Evolutionary conservation across 2,329 filamentous ascomycete species (phyloP).

Genomic region (Salinomyces thailandicus): DNA sequence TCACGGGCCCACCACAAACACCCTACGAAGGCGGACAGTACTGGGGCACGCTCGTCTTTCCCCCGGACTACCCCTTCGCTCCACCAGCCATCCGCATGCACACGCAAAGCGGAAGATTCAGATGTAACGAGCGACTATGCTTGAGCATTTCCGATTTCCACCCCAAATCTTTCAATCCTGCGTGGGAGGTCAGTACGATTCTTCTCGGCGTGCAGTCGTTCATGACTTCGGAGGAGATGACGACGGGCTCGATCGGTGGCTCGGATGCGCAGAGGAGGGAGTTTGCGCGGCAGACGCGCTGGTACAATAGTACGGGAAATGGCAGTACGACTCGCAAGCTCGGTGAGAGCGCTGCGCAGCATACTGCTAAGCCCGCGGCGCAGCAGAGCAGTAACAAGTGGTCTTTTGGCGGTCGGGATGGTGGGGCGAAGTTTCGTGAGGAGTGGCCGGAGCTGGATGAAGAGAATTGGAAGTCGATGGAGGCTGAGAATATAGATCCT

Average conservation of each 20-base stretch:
- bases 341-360: constrained; percentile 7
- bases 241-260: constrained; percentile 76
- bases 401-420: constrained; percentile 77
- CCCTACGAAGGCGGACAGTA: constrained; percentile 94
- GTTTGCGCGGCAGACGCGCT: constrained; percentile 66
- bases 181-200: constrained; percentile 96
- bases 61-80: constrained; percentile 91
- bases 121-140: constrained; percentile 82
- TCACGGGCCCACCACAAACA: constrained; percentile 86
- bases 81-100: constrained; percentile 98
- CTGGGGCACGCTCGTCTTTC: constrained; percentile 94
- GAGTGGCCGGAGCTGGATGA: constrained; percentile 86
- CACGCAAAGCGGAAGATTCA: constrained; percentile 90
- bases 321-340: constrained; percentile 52
- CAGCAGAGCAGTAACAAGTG: constrained; percentile 38
- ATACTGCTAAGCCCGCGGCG: constrained; percentile 25
- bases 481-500: constrained; percentile 66
- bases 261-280: constrained; percentile 66
- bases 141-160: constrained; percentile 97
- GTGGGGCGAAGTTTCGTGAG: constrained; percentile 74
- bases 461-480: constrained; percentile 90
- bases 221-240: constrained; percentile 99
- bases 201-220: constrained; percentile 88
- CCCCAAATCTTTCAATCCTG: constrained; percentile 94
- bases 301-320: constrained; percentile 95